Percentiles rank a stretch among this genome's conserved stretches.
Conservation (phyloP, 2,329 filamentous ascomycete genomes). For the Aureobasidium sp. region DNA sequence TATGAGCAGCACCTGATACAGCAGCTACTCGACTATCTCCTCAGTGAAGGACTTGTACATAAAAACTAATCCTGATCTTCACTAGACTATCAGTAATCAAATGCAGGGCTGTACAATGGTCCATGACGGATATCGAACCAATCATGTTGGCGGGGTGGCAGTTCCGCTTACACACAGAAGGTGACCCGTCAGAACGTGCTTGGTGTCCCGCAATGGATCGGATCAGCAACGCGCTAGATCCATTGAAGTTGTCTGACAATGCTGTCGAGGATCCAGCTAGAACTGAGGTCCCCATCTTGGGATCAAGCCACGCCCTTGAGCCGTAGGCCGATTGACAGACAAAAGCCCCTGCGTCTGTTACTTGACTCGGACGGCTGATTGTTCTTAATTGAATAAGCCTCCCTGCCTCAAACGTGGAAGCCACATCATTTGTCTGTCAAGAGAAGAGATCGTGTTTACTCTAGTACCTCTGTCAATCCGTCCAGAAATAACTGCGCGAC, state of each 20-base stretch:
- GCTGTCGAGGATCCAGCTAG: not conserved
- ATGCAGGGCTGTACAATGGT: not conserved
- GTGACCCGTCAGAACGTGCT: not conserved
- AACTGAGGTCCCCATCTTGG: not conserved
- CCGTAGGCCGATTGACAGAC: constrained; percentile 5
- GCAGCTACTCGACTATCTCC: not conserved
- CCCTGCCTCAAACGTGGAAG: constrained; percentile 8
- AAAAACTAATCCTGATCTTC: too few relatives aligned
- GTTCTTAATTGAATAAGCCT: not conserved
- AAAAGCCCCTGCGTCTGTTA: constrained; percentile 9
- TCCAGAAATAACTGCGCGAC: not conserved
- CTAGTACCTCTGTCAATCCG: not conserved
- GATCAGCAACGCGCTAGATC: not conserved
- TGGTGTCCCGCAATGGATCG: not conserved
- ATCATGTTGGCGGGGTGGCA: not conserved
- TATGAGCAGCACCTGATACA: not conserved
- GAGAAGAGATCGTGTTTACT: not conserved
- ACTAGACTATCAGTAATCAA: not conserved
- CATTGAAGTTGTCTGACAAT: constrained; percentile 1
- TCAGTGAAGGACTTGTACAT: not conserved
- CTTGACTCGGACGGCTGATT: constrained; percentile 5
- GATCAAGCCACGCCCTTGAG: constrained; percentile 3
- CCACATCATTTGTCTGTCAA: not conserved
- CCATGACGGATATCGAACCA: not conserved
- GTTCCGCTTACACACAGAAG: not conserved